Conservation (phyloP, 768 basidiomycete genomes). For the Rossbeevera mucosa region DNA sequence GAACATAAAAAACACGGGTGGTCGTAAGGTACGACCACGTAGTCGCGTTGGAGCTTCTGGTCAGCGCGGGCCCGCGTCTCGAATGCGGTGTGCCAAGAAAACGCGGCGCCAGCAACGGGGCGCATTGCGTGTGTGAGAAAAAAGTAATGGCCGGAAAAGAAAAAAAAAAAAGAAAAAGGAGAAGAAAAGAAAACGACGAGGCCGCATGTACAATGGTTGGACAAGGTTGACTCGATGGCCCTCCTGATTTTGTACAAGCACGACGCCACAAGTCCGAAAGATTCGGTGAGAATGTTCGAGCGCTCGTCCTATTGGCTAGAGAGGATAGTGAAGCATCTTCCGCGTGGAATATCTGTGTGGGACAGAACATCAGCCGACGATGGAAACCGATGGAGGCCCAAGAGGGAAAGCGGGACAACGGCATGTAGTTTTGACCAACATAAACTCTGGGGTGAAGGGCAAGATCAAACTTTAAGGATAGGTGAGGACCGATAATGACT, state of each 20-base stretch:
- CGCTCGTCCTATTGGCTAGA: background rate
- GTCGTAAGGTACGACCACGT: constrained; percentile 4
- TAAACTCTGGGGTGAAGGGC: background rate
- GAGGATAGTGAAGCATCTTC: background rate
- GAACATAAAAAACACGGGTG: background rate
- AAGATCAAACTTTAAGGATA: background rate
- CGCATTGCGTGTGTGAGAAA: background rate
- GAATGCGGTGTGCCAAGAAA: constrained; percentile 8
- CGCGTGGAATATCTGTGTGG: background rate
- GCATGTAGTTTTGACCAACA: background rate
- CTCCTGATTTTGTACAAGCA: background rate
- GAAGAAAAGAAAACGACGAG: background rate
- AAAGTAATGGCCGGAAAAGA: background rate
- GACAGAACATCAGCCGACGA: background rate
- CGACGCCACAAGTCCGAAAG: constrained; percentile 14
- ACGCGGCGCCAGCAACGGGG: background rate
- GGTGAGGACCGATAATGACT: background rate
- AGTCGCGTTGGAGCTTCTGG: constrained; percentile 7
- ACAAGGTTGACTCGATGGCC: background rate
- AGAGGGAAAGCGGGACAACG: background rate
- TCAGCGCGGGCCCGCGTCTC: constrained; percentile 8
- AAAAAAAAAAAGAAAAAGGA: background rate
- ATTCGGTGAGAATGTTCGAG: background rate
- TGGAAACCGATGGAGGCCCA: background rate
- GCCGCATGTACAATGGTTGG: background rate